Evolutionary conservation across 768 basidiomycete species (phyloP).

Genomic region (Mycena pura): DNA sequence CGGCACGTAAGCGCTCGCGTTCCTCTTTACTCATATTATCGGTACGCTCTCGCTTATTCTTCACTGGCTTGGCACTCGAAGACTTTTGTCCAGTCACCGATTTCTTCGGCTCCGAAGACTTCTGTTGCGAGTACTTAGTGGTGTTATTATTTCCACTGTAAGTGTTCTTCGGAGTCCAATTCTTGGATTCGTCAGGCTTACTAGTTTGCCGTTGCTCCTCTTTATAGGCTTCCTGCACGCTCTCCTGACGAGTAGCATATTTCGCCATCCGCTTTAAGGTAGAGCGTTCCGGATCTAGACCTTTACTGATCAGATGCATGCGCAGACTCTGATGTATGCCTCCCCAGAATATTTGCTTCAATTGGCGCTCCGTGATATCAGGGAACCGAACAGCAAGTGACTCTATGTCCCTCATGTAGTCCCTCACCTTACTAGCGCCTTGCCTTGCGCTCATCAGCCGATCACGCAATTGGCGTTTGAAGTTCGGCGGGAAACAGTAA

Average conservation of each 20-base stretch:
- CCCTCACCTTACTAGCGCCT: too few species aligned
- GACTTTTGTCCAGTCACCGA: not conserved
- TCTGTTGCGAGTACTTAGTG: too few species aligned
- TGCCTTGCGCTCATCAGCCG: too few species aligned
- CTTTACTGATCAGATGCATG: too few species aligned
- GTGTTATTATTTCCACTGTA: not conserved
- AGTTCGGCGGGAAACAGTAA: too few species aligned
- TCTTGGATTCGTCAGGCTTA: not conserved
- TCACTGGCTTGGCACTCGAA: too few species aligned
- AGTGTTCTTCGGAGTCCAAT: not conserved
- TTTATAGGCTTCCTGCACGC: not conserved
- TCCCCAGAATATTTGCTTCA: too few species aligned
- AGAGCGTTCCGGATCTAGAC: too few species aligned
- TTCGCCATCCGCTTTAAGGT: too few species aligned
- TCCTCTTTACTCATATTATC: conserved; percentile 18
- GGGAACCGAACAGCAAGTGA: not conserved
- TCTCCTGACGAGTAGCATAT: not conserved
- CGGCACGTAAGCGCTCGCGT: conserved; percentile 12
- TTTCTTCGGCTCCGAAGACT: not conserved
- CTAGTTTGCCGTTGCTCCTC: not conserved
- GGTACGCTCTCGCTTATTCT: conserved; percentile 1
- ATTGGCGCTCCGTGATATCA: not conserved
- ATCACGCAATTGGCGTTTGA: too few species aligned
- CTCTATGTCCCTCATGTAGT: too few species aligned
- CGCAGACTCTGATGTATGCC: too few species aligned